Conservation (phyloP, 2,329 filamentous ascomycete species). For the Epichloe sibirici region DNA sequence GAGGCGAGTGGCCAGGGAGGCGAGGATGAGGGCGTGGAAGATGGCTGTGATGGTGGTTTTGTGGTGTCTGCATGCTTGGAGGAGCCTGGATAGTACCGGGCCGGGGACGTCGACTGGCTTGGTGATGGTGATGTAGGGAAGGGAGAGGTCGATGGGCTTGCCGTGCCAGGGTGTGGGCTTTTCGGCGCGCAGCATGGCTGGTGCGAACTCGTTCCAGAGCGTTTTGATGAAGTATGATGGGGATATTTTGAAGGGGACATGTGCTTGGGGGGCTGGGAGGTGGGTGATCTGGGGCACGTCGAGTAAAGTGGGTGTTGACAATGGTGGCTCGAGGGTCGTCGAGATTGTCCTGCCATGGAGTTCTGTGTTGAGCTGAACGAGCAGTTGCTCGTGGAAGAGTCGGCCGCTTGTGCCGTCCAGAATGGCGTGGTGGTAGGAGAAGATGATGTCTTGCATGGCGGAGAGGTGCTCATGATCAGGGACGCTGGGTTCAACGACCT, state of each 20-base stretch:
- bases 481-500: constrained; percentile 19
- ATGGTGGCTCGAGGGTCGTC: constrained; percentile 14
- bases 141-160: constrained; percentile 20
- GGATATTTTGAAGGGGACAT: constrained; percentile 28
- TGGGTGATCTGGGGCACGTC: background rate
- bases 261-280: constrained; percentile 25
- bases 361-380: constrained; percentile 26
- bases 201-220: constrained; percentile 28
- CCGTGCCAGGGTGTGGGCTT: constrained; percentile 27
- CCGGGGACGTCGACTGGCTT: constrained; percentile 24
- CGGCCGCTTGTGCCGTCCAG: constrained; percentile 37
- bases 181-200: constrained; percentile 22
- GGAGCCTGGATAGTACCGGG: constrained; percentile 16
- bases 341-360: background rate
- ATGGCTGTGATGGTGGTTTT: constrained; percentile 35
- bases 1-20: constrained; percentile 27
- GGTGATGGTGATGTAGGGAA: constrained; percentile 24
- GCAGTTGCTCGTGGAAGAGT: constrained; percentile 36
- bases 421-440: constrained; percentile 40
- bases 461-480: constrained; percentile 6
- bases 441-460: constrained; percentile 27
- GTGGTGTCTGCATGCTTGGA: constrained; percentile 28
- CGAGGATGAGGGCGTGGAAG: constrained; percentile 32
- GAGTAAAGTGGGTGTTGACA: constrained; percentile 14
- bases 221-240: constrained; percentile 26